Conservation (phyloP, 2,329 filamentous ascomycete genomes). For the Alternaria sp. region DNA sequence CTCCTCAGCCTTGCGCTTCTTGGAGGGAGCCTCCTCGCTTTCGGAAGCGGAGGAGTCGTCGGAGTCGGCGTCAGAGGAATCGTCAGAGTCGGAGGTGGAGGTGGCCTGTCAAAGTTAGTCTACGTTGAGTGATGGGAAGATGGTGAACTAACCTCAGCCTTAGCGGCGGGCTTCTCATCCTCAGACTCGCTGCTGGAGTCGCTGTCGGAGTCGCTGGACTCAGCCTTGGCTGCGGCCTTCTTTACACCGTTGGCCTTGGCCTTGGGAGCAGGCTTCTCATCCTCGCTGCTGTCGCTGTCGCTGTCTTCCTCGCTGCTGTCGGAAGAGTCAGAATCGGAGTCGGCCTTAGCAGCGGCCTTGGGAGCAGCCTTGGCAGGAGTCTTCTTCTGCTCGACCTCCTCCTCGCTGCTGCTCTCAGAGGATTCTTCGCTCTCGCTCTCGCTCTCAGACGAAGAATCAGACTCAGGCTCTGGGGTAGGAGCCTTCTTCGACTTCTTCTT, state of each 20-base stretch:
- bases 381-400: constrained; percentile 46
- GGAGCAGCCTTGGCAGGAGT: constrained; percentile 40
- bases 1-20: constrained; percentile 72
- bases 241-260: constrained; percentile 43
- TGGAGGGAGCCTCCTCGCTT: constrained; percentile 54
- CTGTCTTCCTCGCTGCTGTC: constrained; percentile 34
- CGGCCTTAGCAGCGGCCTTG: constrained; percentile 46
- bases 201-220: constrained; percentile 44
- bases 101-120: constrained; percentile 36
- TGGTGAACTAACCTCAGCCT: constrained; percentile 42
- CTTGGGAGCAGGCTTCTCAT: constrained; percentile 38
- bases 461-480: constrained; percentile 55
- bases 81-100: constrained; percentile 16
- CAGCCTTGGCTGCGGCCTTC: constrained; percentile 41
- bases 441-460: constrained; percentile 48
- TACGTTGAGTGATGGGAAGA: not conserved
- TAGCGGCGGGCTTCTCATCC: constrained; percentile 34
- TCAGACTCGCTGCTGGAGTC: constrained; percentile 40
- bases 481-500: constrained; percentile 61
- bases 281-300: constrained; percentile 38
- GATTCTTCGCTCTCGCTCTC: constrained; percentile 43
- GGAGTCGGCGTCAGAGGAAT: constrained; percentile 46
- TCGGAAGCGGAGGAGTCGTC: constrained; percentile 40
- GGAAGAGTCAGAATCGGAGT: constrained; percentile 39
- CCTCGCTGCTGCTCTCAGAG: constrained; percentile 38